Conservation (phyloP, 169 alveolate genomes). For the Eimeria falciformis region DNA sequence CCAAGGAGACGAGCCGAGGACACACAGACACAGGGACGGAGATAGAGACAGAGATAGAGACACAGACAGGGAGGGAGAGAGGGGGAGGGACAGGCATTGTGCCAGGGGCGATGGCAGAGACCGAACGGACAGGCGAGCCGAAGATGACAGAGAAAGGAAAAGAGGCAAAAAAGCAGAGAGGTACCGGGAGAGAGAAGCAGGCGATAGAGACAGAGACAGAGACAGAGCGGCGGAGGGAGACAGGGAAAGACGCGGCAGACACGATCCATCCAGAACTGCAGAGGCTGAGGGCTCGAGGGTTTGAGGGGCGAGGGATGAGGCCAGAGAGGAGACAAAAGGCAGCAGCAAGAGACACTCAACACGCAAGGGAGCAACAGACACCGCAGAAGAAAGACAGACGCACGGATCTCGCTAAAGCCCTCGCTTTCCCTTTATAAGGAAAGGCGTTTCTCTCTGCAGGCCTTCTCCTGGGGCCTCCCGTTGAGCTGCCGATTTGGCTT, state of each 20-base stretch:
- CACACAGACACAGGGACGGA: not conserved
- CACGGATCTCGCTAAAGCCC: not conserved
- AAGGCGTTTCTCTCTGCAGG: too few species aligned
- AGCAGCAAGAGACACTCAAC: not conserved
- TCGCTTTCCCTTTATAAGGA: not conserved
- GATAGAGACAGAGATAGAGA: not conserved
- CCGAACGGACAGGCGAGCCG: not conserved
- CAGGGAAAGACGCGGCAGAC: not conserved
- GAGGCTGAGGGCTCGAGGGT: not conserved
- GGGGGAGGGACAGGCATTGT: not conserved
- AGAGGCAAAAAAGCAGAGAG: too few species aligned
- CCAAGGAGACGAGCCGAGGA: not conserved
- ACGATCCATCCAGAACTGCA: not conserved
- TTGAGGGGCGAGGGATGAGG: too few species aligned
- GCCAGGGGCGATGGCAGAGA: not conserved
- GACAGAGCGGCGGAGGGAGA: not conserved
- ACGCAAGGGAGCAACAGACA: not conserved
- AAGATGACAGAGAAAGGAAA: not conserved
- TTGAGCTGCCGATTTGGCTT: too few species aligned
- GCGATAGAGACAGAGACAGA: conserved; percentile 11
- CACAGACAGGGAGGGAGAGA: not conserved
- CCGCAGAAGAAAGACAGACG: not conserved
- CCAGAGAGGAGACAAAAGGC: not conserved
- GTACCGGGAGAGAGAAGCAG: too few species aligned
- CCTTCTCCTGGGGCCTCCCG: not conserved